These are phyloP conservation scores for Phallus indusiatus DNA, from an alignment of 768 basidiomycete genomes.

Conservation along the genomic window DNA sequence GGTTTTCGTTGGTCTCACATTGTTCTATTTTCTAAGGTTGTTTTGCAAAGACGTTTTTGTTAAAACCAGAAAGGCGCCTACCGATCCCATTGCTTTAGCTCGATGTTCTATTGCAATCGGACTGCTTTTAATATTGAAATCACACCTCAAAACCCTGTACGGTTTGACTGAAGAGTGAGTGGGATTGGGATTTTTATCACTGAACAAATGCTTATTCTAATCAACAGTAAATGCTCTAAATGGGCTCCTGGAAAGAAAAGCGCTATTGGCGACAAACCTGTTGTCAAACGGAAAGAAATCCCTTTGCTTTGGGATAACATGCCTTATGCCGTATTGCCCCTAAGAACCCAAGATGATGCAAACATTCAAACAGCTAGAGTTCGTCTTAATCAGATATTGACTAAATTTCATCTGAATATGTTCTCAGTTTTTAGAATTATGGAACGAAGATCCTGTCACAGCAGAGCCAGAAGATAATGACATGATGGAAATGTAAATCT, in stretches of 20 bases:
- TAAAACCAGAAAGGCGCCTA: neutral
- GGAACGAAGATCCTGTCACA: conserved; percentile 71
- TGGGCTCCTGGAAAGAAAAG: conserved; percentile 86
- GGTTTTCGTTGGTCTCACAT: no score
- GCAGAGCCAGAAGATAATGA: conserved; percentile 37
- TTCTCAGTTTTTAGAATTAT: conserved; percentile 60
- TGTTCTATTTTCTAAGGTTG: no score
- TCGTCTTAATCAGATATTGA: conserved; percentile 21
- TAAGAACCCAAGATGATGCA: conserved; percentile 55
- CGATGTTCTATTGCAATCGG: conserved; percentile 59
- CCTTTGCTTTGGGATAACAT: conserved; percentile 67
- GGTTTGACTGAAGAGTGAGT: conserved; percentile 85
- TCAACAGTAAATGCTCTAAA: conserved; percentile 77
- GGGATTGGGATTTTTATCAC: neutral
- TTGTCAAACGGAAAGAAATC: conserved; percentile 47
- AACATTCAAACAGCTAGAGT: conserved; percentile 56
- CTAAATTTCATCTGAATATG: conserved; percentile 8
- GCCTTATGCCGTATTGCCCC: conserved; percentile 51
- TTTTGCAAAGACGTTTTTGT: neutral
- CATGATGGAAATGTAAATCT: neutral
- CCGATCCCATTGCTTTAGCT: conserved; percentile 11
- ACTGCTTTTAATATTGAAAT: conserved; percentile 83
- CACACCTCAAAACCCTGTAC: conserved; percentile 76
- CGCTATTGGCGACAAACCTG: conserved; percentile 77
- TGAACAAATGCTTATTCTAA: neutral